Evolutionary conservation across 75 land plant species (phyloP).

Genomic region (Pseudotsuga menziesii): DNA sequence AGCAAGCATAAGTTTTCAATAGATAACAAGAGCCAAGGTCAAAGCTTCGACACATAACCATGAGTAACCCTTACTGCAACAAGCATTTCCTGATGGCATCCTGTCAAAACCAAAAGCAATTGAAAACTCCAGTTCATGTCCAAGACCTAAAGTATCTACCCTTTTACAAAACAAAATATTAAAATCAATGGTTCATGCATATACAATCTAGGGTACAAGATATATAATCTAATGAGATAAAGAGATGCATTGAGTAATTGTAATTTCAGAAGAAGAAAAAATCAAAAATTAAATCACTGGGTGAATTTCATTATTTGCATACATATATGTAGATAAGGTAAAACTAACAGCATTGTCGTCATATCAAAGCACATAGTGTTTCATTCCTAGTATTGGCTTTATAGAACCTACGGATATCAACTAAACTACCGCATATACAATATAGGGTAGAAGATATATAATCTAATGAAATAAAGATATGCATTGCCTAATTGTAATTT

Average conservation of each 20-base stretch:
- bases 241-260: not conserved
- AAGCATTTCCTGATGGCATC: not conserved
- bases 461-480: not conserved
- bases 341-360: not conserved
- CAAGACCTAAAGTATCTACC: not conserved
- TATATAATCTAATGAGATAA: not conserved
- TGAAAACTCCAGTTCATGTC: not conserved
- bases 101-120: not conserved
- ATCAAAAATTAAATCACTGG: too few relatives aligned
- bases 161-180: not conserved
- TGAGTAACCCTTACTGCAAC: not conserved
- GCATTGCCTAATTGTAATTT: not conserved
- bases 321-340: not conserved
- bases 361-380: not conserved
- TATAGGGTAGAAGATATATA: conserved; percentile 3
- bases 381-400: not conserved
- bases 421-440: conserved; percentile 43
- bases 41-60: conserved; percentile 6
- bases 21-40: not conserved
- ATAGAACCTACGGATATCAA: conserved; percentile 28
- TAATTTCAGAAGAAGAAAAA: not conserved
- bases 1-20: not conserved
- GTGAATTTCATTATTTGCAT: not conserved
- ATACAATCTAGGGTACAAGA: too few relatives aligned
- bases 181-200: not conserved